Evolutionary conservation across 1,284 basidiomycete genomes (phyloP), one percentile per base, ranked within the genome.

Genomic region (Retiboletus flavoniger): DNA sequence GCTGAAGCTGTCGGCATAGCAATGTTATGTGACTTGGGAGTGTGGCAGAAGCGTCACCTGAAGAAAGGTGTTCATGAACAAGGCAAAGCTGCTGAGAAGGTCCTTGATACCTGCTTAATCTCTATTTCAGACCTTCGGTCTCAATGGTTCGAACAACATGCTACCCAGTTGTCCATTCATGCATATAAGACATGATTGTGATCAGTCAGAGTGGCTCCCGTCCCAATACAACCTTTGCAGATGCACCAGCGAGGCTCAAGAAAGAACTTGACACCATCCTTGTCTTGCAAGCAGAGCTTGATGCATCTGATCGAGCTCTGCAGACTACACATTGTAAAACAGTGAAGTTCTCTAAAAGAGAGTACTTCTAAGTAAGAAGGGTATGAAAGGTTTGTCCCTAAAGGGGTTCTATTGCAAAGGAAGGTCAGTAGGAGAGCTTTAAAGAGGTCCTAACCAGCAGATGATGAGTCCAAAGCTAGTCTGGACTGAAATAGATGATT

Each of bases 231-330:
- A 32, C 24, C 38, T 28, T 17, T 17, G 5, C 46, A 75, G 74
- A 74, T 63, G 67, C 72, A 2, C 73, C 71, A 2, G 58, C 56
- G 0, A 60, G 64, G 0, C 53, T 75, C 0, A 71, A 70, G 24
- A 70, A 67, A 35, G 71, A 75, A 42, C 58, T 77, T 0, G 72
- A 73, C 39, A 63, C 63, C 1, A 64, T 76, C 0, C 54, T 77
- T 0, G 47, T 26, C 0, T 60, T 77, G 0, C 74, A 76, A 50
- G 61, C 61, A 0, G 65, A 76, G 7, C 54, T 76, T 0, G 70
- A 75, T 7, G 24, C 46, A 0, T 55, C 72, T 0, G 61, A 74
- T 1, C 53, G 51, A 2, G 51, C 62, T 0, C 57, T 75, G 9
- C 43, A 55, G 10, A 28, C 43, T 1, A 54, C 55, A 3, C 48